A percentile compares a stretch with the other conserved stretches of the same genome.
Evolutionary conservation across 23 red algal species (phyloP).

Genomic region (Chondrus crispus): DNA sequence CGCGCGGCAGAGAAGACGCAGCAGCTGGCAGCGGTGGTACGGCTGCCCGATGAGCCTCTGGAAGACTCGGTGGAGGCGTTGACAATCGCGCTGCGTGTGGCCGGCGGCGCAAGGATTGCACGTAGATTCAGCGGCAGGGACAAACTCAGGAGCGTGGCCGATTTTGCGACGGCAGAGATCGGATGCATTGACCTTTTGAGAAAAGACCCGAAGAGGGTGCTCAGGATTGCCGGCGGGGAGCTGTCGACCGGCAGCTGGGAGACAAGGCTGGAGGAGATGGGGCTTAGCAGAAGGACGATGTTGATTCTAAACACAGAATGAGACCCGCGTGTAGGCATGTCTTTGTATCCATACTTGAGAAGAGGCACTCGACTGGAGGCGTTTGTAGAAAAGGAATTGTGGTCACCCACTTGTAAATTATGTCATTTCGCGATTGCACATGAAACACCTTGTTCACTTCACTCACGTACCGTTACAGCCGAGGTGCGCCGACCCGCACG

Average conservation of each 20-base stretch:
- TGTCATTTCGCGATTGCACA: too few relatives aligned
- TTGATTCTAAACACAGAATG: conserved; percentile 18
- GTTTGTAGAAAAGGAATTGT: not conserved
- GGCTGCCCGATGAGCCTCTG: conserved; percentile 1
- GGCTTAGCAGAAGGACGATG: conserved; percentile 20
- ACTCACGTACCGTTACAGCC: not conserved
- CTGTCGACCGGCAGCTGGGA: conserved; percentile 2
- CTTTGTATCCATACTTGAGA: not conserved
- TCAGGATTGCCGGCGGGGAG: not conserved
- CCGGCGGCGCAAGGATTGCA: not conserved
- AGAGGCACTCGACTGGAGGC: not conserved
- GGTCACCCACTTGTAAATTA: not conserved
- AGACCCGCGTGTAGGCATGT: not conserved
- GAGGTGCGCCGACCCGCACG: not conserved
- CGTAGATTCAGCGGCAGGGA: conserved; percentile 4
- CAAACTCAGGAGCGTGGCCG: conserved; percentile 10
- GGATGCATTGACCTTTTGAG: not conserved
- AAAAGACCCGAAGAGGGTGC: not conserved
- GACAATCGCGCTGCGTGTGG: conserved; percentile 25
- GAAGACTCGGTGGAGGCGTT: not conserved
- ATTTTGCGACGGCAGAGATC: conserved; percentile 23
- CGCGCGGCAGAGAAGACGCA: not conserved
- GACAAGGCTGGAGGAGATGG: not conserved
- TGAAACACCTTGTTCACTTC: not conserved
- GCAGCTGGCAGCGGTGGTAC: not conserved